Conservation (phyloP, 345 rosid genomes). For the Noccaea bulbosa region DNA sequence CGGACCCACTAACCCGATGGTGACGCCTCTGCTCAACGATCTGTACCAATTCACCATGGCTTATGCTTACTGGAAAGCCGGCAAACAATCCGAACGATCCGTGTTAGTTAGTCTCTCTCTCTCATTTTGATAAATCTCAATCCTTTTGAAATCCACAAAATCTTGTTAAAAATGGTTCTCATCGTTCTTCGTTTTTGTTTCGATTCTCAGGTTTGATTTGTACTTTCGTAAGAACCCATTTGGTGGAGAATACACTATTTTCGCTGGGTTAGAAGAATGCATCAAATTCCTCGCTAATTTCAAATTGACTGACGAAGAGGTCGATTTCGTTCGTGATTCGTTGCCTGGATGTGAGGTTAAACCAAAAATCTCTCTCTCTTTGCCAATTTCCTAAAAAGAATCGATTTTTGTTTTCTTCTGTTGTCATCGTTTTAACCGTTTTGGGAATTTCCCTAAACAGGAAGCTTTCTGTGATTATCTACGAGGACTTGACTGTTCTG, state of each 20-base stretch:
- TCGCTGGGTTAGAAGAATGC: conserved; percentile 96
- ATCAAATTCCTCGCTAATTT: conserved; percentile 84
- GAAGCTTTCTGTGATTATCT: conserved; percentile 83
- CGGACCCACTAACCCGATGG: conserved; percentile 90
- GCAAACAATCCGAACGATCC: conserved; percentile 23
- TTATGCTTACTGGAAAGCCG: too few species aligned
- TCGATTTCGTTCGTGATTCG: conserved; percentile 61
- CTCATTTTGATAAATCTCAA: neutral
- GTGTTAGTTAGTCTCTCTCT: conserved; percentile 46
- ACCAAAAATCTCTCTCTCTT: neutral
- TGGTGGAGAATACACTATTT: conserved; percentile 87
- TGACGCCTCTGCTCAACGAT: conserved; percentile 86
- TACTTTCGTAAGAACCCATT: conserved; percentile 92
- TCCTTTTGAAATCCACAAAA: too few species aligned
- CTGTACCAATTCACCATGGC: conserved; percentile 61
- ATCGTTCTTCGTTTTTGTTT: neutral
- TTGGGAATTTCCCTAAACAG: conserved; percentile 42
- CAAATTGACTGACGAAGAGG: conserved; percentile 69
- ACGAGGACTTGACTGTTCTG: conserved; percentile 82
- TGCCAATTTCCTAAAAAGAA: neutral
- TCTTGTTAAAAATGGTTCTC: too few species aligned
- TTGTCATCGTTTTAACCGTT: neutral
- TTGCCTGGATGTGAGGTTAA: conserved; percentile 79
- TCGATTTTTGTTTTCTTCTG: neutral
- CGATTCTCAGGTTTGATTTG: conserved; percentile 72